phyloP scores from a whole-genome alignment of 306 rosid species.

The Malus sylvestris region DNA sequence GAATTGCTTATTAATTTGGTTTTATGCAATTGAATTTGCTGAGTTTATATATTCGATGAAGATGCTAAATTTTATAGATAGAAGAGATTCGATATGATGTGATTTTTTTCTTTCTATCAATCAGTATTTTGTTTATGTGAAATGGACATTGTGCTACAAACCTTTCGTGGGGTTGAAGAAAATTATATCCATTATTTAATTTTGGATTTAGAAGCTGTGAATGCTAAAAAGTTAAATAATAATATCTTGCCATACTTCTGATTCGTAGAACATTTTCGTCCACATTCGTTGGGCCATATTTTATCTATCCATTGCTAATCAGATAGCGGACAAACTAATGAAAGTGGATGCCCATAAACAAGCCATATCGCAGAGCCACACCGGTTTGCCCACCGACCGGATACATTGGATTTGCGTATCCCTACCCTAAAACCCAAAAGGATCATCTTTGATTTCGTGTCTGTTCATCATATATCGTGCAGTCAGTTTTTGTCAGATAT shows the following conservation, averaged over 20 bases:
- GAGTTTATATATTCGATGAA: no score
- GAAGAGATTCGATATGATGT: no score
- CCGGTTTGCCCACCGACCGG: background rate
- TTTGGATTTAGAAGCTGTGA: background rate
- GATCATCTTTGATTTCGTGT: no score
- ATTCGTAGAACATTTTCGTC: background rate
- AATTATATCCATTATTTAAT: background rate
- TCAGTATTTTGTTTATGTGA: no score
- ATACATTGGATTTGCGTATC: background rate
- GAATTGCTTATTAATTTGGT: no score
- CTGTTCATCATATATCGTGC: fast-evolving
- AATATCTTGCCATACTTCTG: background rate
- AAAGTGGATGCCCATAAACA: background rate
- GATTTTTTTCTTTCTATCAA: no score
- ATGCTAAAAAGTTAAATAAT: background rate
- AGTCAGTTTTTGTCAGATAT: no score
- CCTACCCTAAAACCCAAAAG: background rate
- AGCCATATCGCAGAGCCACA: background rate
- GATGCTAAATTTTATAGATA: no score
- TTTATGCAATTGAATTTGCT: no score
- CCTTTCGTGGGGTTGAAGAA: background rate
- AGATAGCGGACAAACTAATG: background rate
- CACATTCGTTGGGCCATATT: background rate
- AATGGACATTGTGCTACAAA: background rate
- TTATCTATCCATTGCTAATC: background rate